Evolutionary conservation across 495 filamentous ascomycete genomes (phyloP).

Genomic region (Penicillium dipodomyicola): DNA sequence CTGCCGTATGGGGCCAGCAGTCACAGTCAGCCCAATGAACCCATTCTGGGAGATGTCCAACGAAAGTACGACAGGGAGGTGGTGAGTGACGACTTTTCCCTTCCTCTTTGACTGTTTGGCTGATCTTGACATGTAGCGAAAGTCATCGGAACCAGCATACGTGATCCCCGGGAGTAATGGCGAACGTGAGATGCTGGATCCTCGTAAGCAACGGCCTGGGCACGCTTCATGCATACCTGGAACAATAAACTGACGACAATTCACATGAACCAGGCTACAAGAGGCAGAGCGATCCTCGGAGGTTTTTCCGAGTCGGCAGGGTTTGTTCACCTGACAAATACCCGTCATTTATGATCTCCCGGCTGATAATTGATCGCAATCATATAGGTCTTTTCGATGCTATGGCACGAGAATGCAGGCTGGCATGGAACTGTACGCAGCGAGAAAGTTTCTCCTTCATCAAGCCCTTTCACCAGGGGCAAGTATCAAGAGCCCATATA

Average conservation of each 20-base stretch:
- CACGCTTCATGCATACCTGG: not conserved
- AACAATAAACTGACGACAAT: constrained; percentile 2
- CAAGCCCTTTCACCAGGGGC: constrained; percentile 11
- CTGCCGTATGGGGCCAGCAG: not conserved
- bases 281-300: constrained; percentile 13
- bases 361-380: too few relatives aligned
- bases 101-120: not conserved
- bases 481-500: constrained; percentile 27
- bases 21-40: constrained; percentile 5
- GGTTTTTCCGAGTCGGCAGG: constrained; percentile 26
- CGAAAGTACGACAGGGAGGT: constrained; percentile 3
- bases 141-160: constrained; percentile 8
- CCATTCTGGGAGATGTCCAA: constrained; percentile 6
- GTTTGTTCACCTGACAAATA: constrained; percentile 10
- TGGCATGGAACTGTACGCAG: constrained; percentile 13
- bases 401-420: constrained; percentile 33
- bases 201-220: constrained; percentile 10
- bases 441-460: constrained; percentile 6
- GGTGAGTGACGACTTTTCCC: not conserved
- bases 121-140: not conserved
- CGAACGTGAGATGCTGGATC: constrained; percentile 14
- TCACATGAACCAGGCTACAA: constrained; percentile 14
- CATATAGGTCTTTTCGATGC: constrained; percentile 31
- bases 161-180: not conserved
- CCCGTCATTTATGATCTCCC: not conserved